phyloP scores from a whole-genome alignment of 768 basidiomycete genomes.

The Termitomyces sp. region DNA sequence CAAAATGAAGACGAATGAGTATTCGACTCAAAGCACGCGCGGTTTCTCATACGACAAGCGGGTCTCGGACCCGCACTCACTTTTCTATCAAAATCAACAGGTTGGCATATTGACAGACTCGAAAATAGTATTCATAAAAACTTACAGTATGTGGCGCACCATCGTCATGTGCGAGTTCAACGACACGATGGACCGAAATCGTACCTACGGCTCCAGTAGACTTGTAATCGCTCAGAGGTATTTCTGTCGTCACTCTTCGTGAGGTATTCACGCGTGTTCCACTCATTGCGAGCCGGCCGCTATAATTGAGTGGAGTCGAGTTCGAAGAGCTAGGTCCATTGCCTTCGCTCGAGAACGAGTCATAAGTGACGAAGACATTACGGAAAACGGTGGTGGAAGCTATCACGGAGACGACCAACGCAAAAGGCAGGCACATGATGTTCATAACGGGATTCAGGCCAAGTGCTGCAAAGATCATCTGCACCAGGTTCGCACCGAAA shows the following conservation, averaged over 20 bases:
- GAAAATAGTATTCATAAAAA: not conserved
- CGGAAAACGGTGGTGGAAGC: slow-evolving; percentile 29
- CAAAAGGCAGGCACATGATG: slow-evolving; percentile 26
- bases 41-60: not conserved
- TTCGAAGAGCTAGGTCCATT: slow-evolving; percentile 1
- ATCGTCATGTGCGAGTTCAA: slow-evolving; percentile 16
- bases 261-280: slow-evolving; percentile 3
- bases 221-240: slow-evolving; percentile 16
- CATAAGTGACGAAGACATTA: slow-evolving; percentile 27
- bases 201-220: slow-evolving; percentile 6
- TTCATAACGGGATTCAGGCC: slow-evolving; percentile 29
- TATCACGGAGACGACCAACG: slow-evolving; percentile 29
- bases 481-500: slow-evolving; percentile 27
- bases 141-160: slow-evolving; percentile 5
- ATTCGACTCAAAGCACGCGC: not conserved
- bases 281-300: slow-evolving; percentile 1
- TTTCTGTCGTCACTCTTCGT: slow-evolving; percentile 12
- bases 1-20: not conserved
- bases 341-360: slow-evolving; percentile 20
- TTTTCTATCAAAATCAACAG: not conserved
- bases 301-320: not conserved
- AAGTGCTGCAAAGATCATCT: slow-evolving; percentile 24
- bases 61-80: not conserved
- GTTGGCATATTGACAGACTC: not conserved
- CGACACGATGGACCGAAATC: slow-evolving; percentile 16